Percentiles rank a stretch among this genome's conserved stretches.
Evolutionary conservation across 2,329 filamentous ascomycete species (phyloP).

Genomic region (Macroventuria anomochaeta): DNA sequence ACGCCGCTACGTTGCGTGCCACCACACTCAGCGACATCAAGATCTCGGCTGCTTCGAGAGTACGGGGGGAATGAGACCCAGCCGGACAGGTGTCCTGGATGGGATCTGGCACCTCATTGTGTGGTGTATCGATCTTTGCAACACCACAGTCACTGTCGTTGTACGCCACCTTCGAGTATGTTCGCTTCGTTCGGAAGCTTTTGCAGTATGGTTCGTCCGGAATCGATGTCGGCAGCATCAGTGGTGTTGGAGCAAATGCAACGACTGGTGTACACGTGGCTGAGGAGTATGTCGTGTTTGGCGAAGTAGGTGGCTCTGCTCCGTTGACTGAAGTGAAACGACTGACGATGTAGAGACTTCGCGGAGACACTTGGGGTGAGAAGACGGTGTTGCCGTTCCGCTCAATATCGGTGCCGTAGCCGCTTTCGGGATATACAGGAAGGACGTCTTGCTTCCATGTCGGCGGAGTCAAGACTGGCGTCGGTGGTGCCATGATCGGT

Average conservation of each 20-base stretch:
- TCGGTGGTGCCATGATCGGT: conserved; percentile 19
- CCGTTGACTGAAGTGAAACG: conserved; percentile 52
- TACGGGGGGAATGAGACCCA: background rate
- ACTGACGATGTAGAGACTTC: conserved; percentile 28
- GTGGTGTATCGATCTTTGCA: background rate
- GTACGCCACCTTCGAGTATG: conserved; percentile 32
- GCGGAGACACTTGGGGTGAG: conserved; percentile 51
- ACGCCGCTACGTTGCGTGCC: conserved; percentile 24
- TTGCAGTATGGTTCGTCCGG: conserved; percentile 18
- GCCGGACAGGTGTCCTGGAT: too few species aligned
- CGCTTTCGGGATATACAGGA: conserved; percentile 46
- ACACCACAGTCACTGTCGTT: background rate
- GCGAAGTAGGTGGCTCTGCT: conserved; percentile 21
- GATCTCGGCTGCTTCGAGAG: conserved; percentile 44
- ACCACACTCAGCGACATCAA: conserved; percentile 42
- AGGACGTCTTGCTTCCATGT: conserved; percentile 18
- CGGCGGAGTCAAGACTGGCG: conserved; percentile 22
- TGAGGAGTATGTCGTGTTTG: conserved; percentile 15
- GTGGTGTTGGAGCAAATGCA: conserved; percentile 3
- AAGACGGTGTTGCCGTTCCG: conserved; percentile 43
- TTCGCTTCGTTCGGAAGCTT: conserved; percentile 34
- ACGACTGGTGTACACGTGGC: conserved; percentile 18
- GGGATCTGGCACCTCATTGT: background rate
- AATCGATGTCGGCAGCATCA: conserved; percentile 23
- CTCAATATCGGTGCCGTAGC: conserved; percentile 53